Conservation (phyloP, 2,329 filamentous ascomycete genomes). For the Plenodomus biglobosus region DNA sequence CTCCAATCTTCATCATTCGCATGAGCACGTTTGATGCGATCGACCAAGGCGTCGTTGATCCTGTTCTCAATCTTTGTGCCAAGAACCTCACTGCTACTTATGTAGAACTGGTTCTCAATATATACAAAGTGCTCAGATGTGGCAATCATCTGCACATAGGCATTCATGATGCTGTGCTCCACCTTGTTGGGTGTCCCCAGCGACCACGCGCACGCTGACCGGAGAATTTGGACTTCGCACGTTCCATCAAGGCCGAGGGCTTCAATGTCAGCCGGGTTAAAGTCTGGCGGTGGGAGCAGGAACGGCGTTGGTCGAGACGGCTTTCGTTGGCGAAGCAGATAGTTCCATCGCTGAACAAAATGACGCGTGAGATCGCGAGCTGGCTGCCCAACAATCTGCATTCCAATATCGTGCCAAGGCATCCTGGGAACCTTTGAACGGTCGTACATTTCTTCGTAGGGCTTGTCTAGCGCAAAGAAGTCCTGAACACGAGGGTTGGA, state of each 20-base stretch:
- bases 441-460: constrained; percentile 99
- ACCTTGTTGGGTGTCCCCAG: constrained; percentile 79
- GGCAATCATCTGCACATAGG: constrained; percentile 92
- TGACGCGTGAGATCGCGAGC: constrained; percentile 91
- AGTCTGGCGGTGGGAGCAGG: constrained; percentile 89
- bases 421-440: constrained; percentile 84
- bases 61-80: constrained; percentile 86
- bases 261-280: constrained; percentile 81
- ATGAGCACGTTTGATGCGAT: constrained; percentile 83
- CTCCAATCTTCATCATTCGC: constrained; percentile 87
- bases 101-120: constrained; percentile 98
- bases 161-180: constrained; percentile 94
- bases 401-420: constrained; percentile 98
- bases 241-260: constrained; percentile 86
- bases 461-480: constrained; percentile 89
- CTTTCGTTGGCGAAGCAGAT: constrained; percentile 87
- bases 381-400: constrained; percentile 97
- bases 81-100: constrained; percentile 87
- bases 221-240: constrained; percentile 93
- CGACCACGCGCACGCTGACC: constrained; percentile 89
- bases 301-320: constrained; percentile 93
- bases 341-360: constrained; percentile 98
- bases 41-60: constrained; percentile 91
- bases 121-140: constrained; percentile 97
- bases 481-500: constrained; percentile 95